Base-by-base conservation (phyloP, 306 rosid genomes). In the Herpetospermum pedunculosum region DNA sequence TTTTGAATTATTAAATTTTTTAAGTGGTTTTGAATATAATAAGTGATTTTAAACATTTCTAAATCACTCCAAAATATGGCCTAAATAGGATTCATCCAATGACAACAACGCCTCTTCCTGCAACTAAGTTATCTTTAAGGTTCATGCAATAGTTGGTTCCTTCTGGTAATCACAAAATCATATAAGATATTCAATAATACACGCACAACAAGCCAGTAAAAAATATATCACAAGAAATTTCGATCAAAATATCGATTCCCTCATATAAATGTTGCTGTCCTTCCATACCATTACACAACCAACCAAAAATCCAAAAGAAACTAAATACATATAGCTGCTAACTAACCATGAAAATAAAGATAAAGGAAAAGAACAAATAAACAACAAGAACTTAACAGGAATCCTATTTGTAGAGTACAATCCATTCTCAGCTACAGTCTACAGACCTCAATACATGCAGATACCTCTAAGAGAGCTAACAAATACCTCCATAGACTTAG, bases 261-360 rank as follows among this genome's bases (percentile, higher is more conserved):
- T 21, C 14, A 0, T 23, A 72, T 5, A 30, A n/a, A 50, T 29
- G 63, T 29, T 30, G 29, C 1, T 5, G 63, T 50, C 76, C 19
- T 72, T 72, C 76, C 76, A 49, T 72, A 30, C 63, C 63, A n/a
- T 49, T 72, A 49, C 76, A 72, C 76, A 72, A 28, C 40, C 74
- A 16, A 72, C 57, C 19, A 32, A 49, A 70, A 49, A 29, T 44
- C 58, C 64, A 72, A 21, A 35, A 52, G 32, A 72, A 23, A 30
- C 25, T 50, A 71, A 19, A 19, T 32, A 49, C 46, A 72, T n/a
- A 25, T 48, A 26, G 28, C 59, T 6, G 55, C 54, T 40, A 26
- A 14, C 34, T 23, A 44, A 15, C 30, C 12, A 65, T 40, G 72
- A 44, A 19, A 21, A 15, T 34, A 46, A 13, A 71, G 21, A 19